Evolutionary conservation across 441 rosid genomes (phyloP), one percentile per base, ranked within the genome.

Genomic region (Raphanus hybrid): DNA sequence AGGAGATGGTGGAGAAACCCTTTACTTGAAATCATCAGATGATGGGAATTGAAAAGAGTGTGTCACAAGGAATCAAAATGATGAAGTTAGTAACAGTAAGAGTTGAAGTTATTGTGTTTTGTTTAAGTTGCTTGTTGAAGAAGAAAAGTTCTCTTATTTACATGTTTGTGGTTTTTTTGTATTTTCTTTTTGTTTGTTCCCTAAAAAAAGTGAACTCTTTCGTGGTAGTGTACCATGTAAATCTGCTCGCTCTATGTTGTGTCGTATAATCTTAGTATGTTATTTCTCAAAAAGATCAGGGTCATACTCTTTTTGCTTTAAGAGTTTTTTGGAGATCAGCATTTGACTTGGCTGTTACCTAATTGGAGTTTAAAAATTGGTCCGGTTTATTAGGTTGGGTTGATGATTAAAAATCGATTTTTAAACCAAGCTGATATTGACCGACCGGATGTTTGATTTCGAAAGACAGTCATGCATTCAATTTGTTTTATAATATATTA

Each of bases 1-100:
- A 0, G 97, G 88, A 6, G 93, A 91, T 65, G 97, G 96, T 5
- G 97, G 98, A 6, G 98, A 93, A 83, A 87, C 89, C 39, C 92
- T 88, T 26, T 95, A 95, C 89, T 83, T 95, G 85, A 95, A 90
- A 78, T 84, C 92, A 2, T 66, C 85, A 0, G 95, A 90, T 69
- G 98, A 90, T 8, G 92, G 92, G 64, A 91, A 93, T 69, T 91
- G 84, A 29, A 91, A 75, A 35, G 76, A 58, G 15, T 45, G 16
- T 72, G 87, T 39, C 71, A n/a, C 72, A 58, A 71, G 72, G 69
- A 71, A 76, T 5, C 26, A 5, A 29, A 55, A 77, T 70, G 70
- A 62, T 52, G 70, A 70, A 64, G 65, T 64, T 54, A 69, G 48
- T 76, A 76, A 15, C 54, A 50, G 63, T 70, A 71, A 41, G 57